These are phyloP conservation scores for Buddleja alternifolia DNA, from an alignment of 257 asterid genomes.

Conservation along the genomic window DNA sequence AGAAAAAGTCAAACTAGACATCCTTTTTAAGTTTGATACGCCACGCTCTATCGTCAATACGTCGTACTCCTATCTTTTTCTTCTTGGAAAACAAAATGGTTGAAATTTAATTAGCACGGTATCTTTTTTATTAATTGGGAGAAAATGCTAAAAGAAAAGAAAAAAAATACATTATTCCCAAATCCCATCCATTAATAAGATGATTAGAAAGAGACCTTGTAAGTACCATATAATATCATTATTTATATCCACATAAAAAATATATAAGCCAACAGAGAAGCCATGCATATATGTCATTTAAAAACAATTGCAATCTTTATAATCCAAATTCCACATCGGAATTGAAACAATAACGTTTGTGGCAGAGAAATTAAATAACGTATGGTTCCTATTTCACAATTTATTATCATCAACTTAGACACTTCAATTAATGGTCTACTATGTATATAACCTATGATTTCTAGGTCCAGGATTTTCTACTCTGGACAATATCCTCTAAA, in stretches of 20 bases:
- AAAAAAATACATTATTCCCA: no score
- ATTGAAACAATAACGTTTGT: slow-evolving; percentile 53
- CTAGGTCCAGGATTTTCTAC: slow-evolving; percentile 40
- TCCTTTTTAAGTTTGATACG: no score
- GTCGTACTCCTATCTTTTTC: no score
- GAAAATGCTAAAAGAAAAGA: not conserved
- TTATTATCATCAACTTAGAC: slow-evolving; percentile 44
- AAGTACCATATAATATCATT: not conserved
- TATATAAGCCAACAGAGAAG: slow-evolving; percentile 10
- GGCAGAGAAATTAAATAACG: slow-evolving; percentile 48
- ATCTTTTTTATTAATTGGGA: no score
- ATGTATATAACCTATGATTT: slow-evolving; percentile 2
- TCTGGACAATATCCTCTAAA: slow-evolving; percentile 36
- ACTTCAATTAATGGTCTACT: slow-evolving; percentile 40
- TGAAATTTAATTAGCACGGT: no score
- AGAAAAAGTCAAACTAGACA: no score
- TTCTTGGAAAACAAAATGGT: no score
- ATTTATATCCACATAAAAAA: slow-evolving; percentile 33
- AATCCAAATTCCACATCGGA: slow-evolving; percentile 25
- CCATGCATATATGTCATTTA: no score
- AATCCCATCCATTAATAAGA: no score
- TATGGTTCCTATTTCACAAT: slow-evolving; percentile 45
- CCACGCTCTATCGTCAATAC: no score
- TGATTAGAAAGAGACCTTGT: no score
- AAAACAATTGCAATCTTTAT: not conserved